A percentile compares a stretch with the other conserved stretches of the same genome.
phyloP scores from a whole-genome alignment of 148 eudicot species.

The Arbutus unedo region DNA sequence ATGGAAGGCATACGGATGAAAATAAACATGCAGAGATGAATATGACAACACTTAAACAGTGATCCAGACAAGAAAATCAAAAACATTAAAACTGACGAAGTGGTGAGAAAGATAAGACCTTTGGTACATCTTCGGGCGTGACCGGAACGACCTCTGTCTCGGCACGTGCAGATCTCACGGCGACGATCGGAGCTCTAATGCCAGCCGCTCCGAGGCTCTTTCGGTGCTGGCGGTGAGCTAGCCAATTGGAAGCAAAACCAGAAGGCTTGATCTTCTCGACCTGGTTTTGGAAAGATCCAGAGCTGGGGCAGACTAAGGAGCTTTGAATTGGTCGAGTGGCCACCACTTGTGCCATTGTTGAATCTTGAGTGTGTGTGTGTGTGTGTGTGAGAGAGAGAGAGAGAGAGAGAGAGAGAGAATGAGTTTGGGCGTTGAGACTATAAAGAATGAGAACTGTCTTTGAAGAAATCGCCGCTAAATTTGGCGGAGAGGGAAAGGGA shows the following conservation, averaged over 20 bases:
- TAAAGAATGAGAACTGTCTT: background rate
- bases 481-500: conserved; percentile 26
- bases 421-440: background rate
- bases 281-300: conserved; percentile 24
- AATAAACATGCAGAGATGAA: background rate
- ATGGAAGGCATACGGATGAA: background rate
- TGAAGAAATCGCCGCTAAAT: conserved; percentile 35
- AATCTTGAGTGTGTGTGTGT: no score
- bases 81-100: background rate
- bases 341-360: conserved; percentile 43
- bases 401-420: background rate
- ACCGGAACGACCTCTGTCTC: conserved; percentile 54
- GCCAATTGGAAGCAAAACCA: conserved; percentile 22
- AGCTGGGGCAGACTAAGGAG: conserved; percentile 25
- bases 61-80: background rate
- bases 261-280: conserved; percentile 32
- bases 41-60: background rate
- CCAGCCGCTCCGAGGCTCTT: conserved; percentile 13
- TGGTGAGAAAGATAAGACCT: conserved; percentile 24
- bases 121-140: conserved; percentile 55
- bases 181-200: conserved; percentile 27
- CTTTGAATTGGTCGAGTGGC: conserved; percentile 37
- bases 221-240: conserved; percentile 12
- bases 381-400: conserved; percentile 17
- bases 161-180: conserved; percentile 31